Evolutionary conservation across 495 filamentous ascomycete species (phyloP), one percentile per base, ranked within the genome.

Genomic region (Penicillium flavigenum): DNA sequence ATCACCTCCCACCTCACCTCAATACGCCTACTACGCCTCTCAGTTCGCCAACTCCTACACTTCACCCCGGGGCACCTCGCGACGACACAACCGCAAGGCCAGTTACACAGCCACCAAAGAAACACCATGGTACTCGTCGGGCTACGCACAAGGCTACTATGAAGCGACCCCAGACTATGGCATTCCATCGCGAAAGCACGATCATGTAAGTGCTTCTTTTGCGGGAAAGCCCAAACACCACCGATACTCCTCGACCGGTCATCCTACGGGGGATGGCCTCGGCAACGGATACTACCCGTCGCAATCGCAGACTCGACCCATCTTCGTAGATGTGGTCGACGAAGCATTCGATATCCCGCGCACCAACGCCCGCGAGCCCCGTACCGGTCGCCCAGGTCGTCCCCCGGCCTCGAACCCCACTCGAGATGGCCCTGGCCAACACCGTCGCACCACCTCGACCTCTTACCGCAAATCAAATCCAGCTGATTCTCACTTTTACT

Each of bases 201-300:
- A 81, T 66, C 71, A 76, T 82, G 80, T 83, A 81, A 83, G 80
- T 83, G 78, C 76, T 75, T 73, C 65, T 73, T 76, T 72, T 73
- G 71, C 70, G 72, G 68, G 69, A 64, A 62, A 64, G 66, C 58
- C 65, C 62, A 69, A 65, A 61, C 67, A 67, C 61, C 68, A 67
- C 68, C 74, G 73, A 61, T 69, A 63, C 57, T 68, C 69, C 60
- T 67, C 72, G 66, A 68, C 72, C 51, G 70, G 69, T 64, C 60
- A 68, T 64, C 63, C 72, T 61, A 54, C 74, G 62, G 72, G 74
- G 73, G 68, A 74, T 65, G 65, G 71, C 73, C 60, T 67, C 63
- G 72, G 72, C 67, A 63, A 58, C 52, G 51, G 54, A 58, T 57
- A 56, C 55, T 9, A 61, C 24, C 69, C 70, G 59, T 65, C 71